A percentile compares a stretch with the other conserved stretches of the same genome.
Conservation (phyloP, 1,284 basidiomycete genomes). For the Inonotus obliquus region DNA sequence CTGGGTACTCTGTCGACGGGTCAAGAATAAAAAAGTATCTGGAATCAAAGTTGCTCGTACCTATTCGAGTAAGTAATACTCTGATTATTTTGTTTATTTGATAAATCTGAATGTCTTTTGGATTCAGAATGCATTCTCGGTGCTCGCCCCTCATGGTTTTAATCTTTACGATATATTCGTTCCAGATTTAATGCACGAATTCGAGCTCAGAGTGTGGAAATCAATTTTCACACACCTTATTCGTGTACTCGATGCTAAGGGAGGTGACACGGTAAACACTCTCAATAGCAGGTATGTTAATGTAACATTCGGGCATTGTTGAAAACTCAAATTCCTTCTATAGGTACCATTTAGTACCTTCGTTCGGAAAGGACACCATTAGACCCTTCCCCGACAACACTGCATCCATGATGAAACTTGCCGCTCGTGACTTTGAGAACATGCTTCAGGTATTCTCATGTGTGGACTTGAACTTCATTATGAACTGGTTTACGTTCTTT, state of each 20-base stretch:
- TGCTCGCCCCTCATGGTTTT: conserved; percentile 20
- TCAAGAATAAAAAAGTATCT: conserved; percentile 16
- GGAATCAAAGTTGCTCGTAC: conserved; percentile 11
- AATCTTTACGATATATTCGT: conserved; percentile 23
- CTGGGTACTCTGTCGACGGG: conserved; percentile 15
- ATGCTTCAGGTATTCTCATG: conserved; percentile 34
- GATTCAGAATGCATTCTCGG: conserved; percentile 23
- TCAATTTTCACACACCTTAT: conserved; percentile 26
- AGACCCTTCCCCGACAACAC: conserved; percentile 27
- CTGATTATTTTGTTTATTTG: conserved; percentile 10
- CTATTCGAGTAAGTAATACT: conserved; percentile 18
- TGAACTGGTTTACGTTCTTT: neutral
- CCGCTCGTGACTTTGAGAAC: conserved; percentile 32
- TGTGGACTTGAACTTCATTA: neutral
- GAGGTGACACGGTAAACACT: neutral
- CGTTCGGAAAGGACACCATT: conserved; percentile 31
- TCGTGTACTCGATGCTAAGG: conserved; percentile 20
- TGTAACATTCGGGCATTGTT: too few species aligned
- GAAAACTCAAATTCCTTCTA: neutral
- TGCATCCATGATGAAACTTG: conserved; percentile 31
- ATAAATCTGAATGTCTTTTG: neutral
- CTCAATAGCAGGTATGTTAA: neutral
- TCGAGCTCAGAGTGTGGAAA: conserved; percentile 28
- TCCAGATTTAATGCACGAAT: conserved; percentile 27
- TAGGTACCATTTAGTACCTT: conserved; percentile 27